These are phyloP conservation scores for Yamadazyma friedrichii DNA, from an alignment of 1,139 yeast species.

Conservation along the genomic window DNA sequence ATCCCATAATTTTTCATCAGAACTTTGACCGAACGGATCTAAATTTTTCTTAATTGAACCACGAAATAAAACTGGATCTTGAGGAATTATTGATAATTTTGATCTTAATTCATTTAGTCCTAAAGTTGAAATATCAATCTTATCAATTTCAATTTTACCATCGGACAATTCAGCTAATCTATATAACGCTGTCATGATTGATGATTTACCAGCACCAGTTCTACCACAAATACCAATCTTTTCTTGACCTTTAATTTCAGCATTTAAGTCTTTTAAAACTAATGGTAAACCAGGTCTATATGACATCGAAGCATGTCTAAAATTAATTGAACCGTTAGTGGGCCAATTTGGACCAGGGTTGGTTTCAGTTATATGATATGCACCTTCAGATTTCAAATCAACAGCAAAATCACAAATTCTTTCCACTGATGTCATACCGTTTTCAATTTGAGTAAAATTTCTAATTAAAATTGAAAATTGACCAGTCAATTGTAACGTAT, in stretches of 20 bases:
- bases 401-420: conserved; percentile 70
- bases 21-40: conserved; percentile 55
- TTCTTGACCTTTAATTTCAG: conserved; percentile 51
- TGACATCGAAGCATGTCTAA: conserved; percentile 58
- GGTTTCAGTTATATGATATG: conserved; percentile 49
- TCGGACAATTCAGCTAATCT: conserved; percentile 53
- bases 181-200: conserved; percentile 67
- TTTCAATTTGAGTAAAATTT: conserved; percentile 71
- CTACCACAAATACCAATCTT: conserved; percentile 79
- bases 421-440: conserved; percentile 83
- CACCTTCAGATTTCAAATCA: conserved; percentile 38
- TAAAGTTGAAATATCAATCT: conserved; percentile 54
- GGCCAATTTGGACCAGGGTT: conserved; percentile 56
- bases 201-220: conserved; percentile 79
- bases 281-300: conserved; percentile 78
- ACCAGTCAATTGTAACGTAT: conserved; percentile 54
- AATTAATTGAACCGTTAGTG: conserved; percentile 48
- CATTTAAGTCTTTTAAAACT: conserved; percentile 58
- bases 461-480: conserved; percentile 51
- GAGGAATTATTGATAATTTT: conserved; percentile 83
- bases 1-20: conserved; percentile 33
- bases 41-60: conserved; percentile 79
- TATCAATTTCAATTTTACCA: conserved; percentile 60
- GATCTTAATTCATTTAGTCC: conserved; percentile 77
- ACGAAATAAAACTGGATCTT: conserved; percentile 85